Evolutionary conservation across 768 basidiomycete species (phyloP), one percentile per base, ranked within the genome.

Genomic region (Psilocybe cubensis): DNA sequence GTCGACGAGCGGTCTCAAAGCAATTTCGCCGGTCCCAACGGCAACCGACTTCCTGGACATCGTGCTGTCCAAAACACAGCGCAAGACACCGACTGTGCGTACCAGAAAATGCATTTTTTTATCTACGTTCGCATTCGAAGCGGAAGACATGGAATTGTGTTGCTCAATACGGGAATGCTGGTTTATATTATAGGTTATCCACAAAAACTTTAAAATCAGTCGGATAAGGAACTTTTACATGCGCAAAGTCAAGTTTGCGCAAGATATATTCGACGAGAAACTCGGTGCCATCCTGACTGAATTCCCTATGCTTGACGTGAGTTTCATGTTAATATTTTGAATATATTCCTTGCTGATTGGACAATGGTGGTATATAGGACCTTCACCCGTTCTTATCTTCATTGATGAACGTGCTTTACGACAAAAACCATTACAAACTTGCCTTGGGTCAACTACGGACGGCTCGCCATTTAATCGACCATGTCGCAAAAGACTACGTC

Each of bases 121-220:
- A n/a, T 54, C 14, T 29, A 18, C 24, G 18, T 20, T 33, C 25
- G 20, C 41, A 20, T 41, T 29, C 28, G n/a, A 12, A 12, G 12
- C 29, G 29, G 29, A 12, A 31, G 29, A 31, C 5, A 31, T 31
- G 29, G 12, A 5, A 31, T 31, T 5, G 29, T 6, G 29, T n/a
- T 31, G 29, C 29, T 38, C 35, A 38, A 12, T 9, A 17, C n/a
- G n/a, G n/a, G 2, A 38, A 0, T 33, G 31, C 14, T 12, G 31
- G 17, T 24, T 24, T 38, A 24, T n/a, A n/a, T 17, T 61, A 27
- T 66, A 94, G 92, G 94, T 96, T 64, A 98, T 98, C 71, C 97
- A 98, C 76, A 98, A 97, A 82, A 98, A 98, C 81, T 98, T 97
- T 82, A 98, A 99, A 80, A 99, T 99, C 74, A 95, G 94, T 63